Evolutionary conservation across 805 yeast genomes (phyloP).

Genomic region (Sungouiozyma ichnusensis): DNA sequence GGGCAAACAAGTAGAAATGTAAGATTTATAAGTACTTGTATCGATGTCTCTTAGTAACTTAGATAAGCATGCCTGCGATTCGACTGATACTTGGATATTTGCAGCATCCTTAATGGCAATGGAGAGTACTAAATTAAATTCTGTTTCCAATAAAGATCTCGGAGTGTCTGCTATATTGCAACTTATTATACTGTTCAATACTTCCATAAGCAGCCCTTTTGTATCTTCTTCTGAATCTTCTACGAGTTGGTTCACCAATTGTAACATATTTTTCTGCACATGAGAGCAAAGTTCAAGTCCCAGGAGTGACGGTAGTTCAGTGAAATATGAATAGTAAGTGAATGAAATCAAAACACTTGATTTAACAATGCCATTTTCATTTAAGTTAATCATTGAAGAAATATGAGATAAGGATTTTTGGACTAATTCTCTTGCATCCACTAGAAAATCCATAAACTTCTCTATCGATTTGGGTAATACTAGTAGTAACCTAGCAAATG

Average conservation of each 20-base stretch:
- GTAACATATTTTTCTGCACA: conserved; percentile 22
- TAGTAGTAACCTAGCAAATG: conserved; percentile 40
- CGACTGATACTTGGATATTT: conserved; percentile 57
- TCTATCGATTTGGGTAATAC: conserved; percentile 48
- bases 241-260: conserved; percentile 35
- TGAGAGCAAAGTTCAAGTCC: conserved; percentile 12
- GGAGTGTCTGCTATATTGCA: conserved; percentile 23
- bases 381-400: conserved; percentile 17
- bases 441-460: conserved; percentile 34
- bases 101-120: conserved; percentile 66
- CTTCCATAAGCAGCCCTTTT: conserved; percentile 60
- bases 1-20: conserved; percentile 47
- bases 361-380: conserved; percentile 23
- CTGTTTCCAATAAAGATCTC: conserved; percentile 24
- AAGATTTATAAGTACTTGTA: conserved; percentile 33
- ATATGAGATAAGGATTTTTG: conserved; percentile 16
- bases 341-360: conserved; percentile 38
- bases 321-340: conserved; percentile 39
- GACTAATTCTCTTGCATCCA: conserved; percentile 27
- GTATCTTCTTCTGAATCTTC: conserved; percentile 73
- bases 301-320: conserved; percentile 22
- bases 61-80: conserved; percentile 59
- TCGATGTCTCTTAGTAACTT: conserved; percentile 43
- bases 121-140: conserved; percentile 46
- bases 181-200: conserved; percentile 39